phyloP scores from a whole-genome alignment of 2,329 filamentous ascomycete species.

The Fusarium sp. region DNA sequence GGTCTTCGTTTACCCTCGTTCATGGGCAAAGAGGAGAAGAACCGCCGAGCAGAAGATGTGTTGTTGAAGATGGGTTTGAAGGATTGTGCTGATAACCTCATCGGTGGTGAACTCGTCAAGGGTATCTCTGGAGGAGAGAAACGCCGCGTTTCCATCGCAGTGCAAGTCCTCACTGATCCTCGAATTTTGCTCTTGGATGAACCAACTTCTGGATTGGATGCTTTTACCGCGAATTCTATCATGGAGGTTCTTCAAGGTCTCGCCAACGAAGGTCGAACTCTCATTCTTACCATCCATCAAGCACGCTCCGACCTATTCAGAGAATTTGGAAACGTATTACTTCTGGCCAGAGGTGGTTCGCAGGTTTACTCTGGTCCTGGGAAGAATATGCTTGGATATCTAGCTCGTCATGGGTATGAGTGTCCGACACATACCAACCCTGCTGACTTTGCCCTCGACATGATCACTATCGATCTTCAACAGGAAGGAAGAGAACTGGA shows the following conservation, averaged over 20 bases:
- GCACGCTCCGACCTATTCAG: constrained; percentile 77
- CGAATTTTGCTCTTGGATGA: constrained; percentile 78
- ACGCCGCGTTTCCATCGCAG: constrained; percentile 78
- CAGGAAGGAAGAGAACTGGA: constrained; percentile 68
- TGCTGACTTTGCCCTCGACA: constrained; percentile 79
- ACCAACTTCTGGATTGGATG: constrained; percentile 79
- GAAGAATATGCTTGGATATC: constrained; percentile 71
- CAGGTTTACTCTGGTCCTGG: constrained; percentile 74
- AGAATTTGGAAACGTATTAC: constrained; percentile 75
- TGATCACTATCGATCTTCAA: constrained; percentile 80
- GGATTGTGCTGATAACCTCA: constrained; percentile 78
- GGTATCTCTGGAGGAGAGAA: constrained; percentile 85
- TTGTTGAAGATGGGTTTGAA: constrained; percentile 79
- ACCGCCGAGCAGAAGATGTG: constrained; percentile 73
- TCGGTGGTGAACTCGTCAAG: constrained; percentile 77
- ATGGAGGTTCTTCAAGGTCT: constrained; percentile 77
- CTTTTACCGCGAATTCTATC: constrained; percentile 80
- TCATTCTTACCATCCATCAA: constrained; percentile 83
- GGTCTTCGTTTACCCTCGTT: constrained; percentile 75
- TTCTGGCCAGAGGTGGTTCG: constrained; percentile 74
- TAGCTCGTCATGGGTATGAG: constrained; percentile 65
- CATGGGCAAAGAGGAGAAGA: constrained; percentile 75
- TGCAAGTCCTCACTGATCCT: constrained; percentile 80
- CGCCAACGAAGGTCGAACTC: constrained; percentile 76
- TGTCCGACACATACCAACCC: constrained; percentile 78